phyloP scores from a whole-genome alignment of 352 stramenopile species.

The Thalassiosira hispida region DNA sequence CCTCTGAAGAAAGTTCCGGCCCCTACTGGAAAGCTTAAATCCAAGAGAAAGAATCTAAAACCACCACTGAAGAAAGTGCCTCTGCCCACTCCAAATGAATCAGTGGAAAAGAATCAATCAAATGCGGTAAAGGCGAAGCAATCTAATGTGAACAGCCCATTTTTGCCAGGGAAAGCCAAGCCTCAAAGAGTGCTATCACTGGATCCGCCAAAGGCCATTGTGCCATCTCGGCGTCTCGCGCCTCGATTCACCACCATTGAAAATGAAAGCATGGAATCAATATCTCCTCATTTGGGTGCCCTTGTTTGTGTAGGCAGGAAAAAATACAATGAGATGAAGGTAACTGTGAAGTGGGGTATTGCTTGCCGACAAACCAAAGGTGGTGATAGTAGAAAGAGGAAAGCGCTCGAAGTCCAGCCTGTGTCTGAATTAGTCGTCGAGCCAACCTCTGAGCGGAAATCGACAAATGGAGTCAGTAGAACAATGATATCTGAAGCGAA shows the following conservation, averaged over 20 bases:
- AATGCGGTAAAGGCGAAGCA: too few relatives aligned
- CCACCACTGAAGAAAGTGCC: too few relatives aligned
- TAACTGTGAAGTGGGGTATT: slow-evolving; percentile 14
- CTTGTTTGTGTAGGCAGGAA: background rate
- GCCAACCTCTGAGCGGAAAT: too few relatives aligned
- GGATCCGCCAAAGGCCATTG: background rate
- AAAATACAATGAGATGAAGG: background rate
- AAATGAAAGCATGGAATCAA: slow-evolving; percentile 6
- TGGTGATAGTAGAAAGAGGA: background rate
- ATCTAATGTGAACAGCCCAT: too few relatives aligned
- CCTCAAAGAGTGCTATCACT: background rate
- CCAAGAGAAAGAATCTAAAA: background rate
- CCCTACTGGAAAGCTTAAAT: background rate
- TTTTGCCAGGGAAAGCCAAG: background rate
- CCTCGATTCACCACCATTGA: background rate
- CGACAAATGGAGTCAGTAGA: background rate
- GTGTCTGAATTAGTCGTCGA: background rate
- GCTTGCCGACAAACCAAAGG: background rate
- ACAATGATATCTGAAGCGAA: background rate
- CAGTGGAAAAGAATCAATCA: too few relatives aligned
- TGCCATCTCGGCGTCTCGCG: background rate
- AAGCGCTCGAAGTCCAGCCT: background rate
- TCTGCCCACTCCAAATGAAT: too few relatives aligned
- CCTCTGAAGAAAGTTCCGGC: too few relatives aligned
- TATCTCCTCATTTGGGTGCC: background rate